Evolutionary conservation across 768 basidiomycete species (phyloP), one percentile per base, ranked within the genome.

Genomic region (Piloderma croceum): DNA sequence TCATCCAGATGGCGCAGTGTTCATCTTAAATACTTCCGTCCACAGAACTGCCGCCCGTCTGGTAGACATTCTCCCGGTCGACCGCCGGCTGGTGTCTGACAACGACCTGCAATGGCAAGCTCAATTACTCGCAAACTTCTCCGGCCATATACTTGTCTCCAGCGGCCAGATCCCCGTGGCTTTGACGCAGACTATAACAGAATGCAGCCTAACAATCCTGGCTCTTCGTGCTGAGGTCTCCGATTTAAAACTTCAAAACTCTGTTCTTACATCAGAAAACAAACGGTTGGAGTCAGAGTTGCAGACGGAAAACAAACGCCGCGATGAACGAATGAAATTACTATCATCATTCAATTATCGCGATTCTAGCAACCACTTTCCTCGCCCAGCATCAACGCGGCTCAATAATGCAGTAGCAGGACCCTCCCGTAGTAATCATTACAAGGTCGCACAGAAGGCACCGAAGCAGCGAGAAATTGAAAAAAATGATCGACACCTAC

Each of bases 51-150:
- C 75, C 3, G 36, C 48, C 11, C 69, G 71, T 36, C 62, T 83
- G 35, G 57, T 64, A 15, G 51, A 65, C 0, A 65, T 80, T 25
- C 60, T 83, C 23, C 67, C 68, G 6, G 63, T 74, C 42, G 80
- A 83, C 41, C 53, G 63, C 37, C 44, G 51, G 22, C 42, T 77
- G 20, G 52, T 78, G 11, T 50, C 56, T 15, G 68, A 76, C 37
- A 48, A 59, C 12, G 58, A 60, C 9, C 53, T 79, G 31, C 73
- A 74, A 46, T 85, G 81, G 80, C 75, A 85, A 47, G 74, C 77
- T 1, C 77, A 81, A 43, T 69, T 83, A 3, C 67, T 85, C 18
- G 60, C 67, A 3, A 69, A 81, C 38, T 81, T 69, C 47, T 81
- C 78, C 1, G 79, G 74, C 1, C 74, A 83, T 41, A 57, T 77